Evolutionary conservation across 805 yeast genomes (phyloP).

Genomic region (Candida cerambycidarum): DNA sequence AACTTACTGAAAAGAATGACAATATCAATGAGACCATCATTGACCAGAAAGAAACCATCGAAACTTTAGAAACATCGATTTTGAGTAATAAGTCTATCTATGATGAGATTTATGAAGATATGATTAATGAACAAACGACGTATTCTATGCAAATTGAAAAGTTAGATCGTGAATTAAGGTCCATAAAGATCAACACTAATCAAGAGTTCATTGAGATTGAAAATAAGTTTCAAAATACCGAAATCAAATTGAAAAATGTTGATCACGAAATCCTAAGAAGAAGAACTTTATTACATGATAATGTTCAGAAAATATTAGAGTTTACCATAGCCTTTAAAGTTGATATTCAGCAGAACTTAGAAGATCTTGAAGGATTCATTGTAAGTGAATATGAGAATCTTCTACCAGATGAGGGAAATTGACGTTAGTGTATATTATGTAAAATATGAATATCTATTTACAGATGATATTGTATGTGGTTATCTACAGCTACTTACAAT

Average conservation of each 20-base stretch:
- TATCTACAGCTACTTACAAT: too few species aligned
- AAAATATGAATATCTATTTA: conserved; percentile 8
- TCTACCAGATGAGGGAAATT: background rate
- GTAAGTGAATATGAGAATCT: conserved; percentile 20
- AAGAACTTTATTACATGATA: conserved; percentile 49
- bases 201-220: conserved; percentile 51
- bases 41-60: conserved; percentile 57
- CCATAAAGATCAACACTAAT: conserved; percentile 47
- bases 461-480: too few species aligned
- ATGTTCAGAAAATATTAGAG: conserved; percentile 58
- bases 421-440: conserved; percentile 2
- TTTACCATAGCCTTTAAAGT: conserved; percentile 63
- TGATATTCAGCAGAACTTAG: conserved; percentile 62
- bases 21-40: conserved; percentile 52
- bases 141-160: conserved; percentile 66
- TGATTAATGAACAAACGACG: conserved; percentile 51
- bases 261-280: conserved; percentile 46
- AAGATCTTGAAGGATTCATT: conserved; percentile 53
- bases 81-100: conserved; percentile 51
- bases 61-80: conserved; percentile 56
- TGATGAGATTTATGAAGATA: conserved; percentile 55
- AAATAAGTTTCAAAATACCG: conserved; percentile 47
- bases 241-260: conserved; percentile 52
- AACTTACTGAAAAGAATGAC: conserved; percentile 59
- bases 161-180: conserved; percentile 56